A percentile compares a stretch with the other conserved stretches of the same genome.
These are phyloP conservation scores for Cochlearia excelsa DNA, from an alignment of 345 rosid genomes.

Conservation along the genomic window DNA sequence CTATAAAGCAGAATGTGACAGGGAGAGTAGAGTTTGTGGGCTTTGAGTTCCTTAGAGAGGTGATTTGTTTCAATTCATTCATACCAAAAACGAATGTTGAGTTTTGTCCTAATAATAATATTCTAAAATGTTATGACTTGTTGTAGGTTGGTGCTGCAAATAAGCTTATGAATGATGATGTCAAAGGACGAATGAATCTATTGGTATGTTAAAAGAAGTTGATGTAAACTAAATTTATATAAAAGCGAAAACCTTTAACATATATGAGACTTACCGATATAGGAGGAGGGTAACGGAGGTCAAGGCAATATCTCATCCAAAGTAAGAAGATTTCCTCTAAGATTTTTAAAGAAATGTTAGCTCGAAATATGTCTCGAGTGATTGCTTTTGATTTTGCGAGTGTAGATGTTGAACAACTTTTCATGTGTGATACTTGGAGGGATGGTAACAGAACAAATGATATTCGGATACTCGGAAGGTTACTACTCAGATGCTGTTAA, in stretches of 20 bases:
- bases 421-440: slow-evolving; percentile 57
- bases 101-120: neutral
- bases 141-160: slow-evolving; percentile 31
- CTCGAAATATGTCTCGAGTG: neutral
- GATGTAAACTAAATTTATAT: too few species aligned
- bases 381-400: neutral
- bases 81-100: neutral
- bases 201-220: slow-evolving; percentile 11
- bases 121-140: neutral
- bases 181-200: neutral
- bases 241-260: too few species aligned
- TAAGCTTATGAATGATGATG: slow-evolving; percentile 17
- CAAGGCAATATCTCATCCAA: slow-evolving; percentile 46
- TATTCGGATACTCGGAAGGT: slow-evolving; percentile 48
- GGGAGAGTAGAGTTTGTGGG: slow-evolving; percentile 54
- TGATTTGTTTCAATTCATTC: slow-evolving; percentile 11
- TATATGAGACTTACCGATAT: slow-evolving; percentile 10
- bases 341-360: neutral
- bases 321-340: slow-evolving; percentile 30
- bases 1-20: slow-evolving; percentile 21
- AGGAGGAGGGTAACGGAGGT: slow-evolving; percentile 39
- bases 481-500: slow-evolving; percentile 46
- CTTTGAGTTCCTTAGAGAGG: slow-evolving; percentile 57
- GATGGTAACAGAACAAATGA: slow-evolving; percentile 49
- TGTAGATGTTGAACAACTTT: slow-evolving; percentile 37